Conservation (phyloP, 2,329 filamentous ascomycete genomes). For the Ceratocystiopsis sp. region DNA sequence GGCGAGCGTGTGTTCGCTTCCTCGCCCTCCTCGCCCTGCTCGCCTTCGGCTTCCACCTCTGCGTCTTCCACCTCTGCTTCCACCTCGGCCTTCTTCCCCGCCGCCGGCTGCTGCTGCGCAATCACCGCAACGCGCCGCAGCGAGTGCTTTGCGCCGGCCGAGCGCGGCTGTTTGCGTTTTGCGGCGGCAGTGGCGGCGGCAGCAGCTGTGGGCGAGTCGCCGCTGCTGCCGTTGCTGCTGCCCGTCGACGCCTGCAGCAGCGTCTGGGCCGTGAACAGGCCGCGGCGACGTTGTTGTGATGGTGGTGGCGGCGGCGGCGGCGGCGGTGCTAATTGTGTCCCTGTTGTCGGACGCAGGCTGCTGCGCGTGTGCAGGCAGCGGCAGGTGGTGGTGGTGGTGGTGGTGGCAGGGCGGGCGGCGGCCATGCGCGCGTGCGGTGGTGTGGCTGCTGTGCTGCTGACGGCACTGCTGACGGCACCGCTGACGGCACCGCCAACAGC, state of each 20-base stretch:
- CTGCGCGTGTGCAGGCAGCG: no score
- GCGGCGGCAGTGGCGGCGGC: constrained; percentile 4
- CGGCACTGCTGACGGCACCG: no score
- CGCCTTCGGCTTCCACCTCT: not conserved
- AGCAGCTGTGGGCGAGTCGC: not conserved
- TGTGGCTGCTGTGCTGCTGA: no score
- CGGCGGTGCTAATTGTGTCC: no score
- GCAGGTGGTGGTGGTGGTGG: no score
- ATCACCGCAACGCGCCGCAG: constrained; percentile 74
- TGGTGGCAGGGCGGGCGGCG: no score
- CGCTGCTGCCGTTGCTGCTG: constrained; percentile 3
- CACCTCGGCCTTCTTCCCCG: constrained; percentile 36
- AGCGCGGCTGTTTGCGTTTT: constrained; percentile 8
- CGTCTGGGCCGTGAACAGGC: constrained; percentile 50
- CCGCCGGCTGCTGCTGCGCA: constrained; percentile 45
- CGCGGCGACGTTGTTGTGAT: constrained; percentile 26
- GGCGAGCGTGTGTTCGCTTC: no score
- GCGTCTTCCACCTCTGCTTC: not conserved
- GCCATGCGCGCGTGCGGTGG: no score
- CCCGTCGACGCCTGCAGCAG: constrained; percentile 26
- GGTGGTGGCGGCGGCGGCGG: no score
- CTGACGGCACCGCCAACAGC: no score
- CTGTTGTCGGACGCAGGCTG: no score
- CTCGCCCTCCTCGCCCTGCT: constrained; percentile 1
- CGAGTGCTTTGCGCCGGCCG: constrained; percentile 37